Base-by-base conservation (phyloP, 495 filamentous ascomycete genomes). In the Geopyxis carbonaria region DNA sequence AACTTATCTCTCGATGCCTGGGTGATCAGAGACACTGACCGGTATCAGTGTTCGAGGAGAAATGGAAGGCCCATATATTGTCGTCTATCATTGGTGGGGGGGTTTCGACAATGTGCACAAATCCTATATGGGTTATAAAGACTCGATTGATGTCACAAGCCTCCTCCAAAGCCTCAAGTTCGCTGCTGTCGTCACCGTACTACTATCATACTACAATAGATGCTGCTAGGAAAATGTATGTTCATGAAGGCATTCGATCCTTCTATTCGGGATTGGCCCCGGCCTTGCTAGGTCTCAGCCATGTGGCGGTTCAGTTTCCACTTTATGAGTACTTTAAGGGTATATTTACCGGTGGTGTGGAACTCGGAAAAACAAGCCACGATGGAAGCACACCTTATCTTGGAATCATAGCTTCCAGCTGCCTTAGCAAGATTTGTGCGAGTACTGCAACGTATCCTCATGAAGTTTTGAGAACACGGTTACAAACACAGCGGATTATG, bases 51-150 rank as follows among this genome's bases (percentile, higher is more conserved):
- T 35, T 53, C 32, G 42, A 47, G 32, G 40, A 28, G 22, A 55
- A 68, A 60, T 75, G 70, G 64, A 50, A 76, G 24, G 65, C 70
- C 38, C 67, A 74, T 48, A 64, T 72, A 13, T 68, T 70, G 60
- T 86, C 91, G 19, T 89, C 91, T 16, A 69, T 99, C 44, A 73
- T 80, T 25, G 89, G 84, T 22, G 89, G 89, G 13, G 82, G 76
- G 39, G 93, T 80, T 57, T 92, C 83, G 39, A 95, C 91, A 2
- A 70, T 95, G 45, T 80, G 70, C 40, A 99, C 89, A n/a, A 99
- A 99, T 59, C 89, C 89, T 0, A 99, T 99, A 42, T 99, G 89
- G 89, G 91, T 99, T 20, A 92, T 99, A 61, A 99, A 99, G 57
- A 99, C 89, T 22, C 70, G 89, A 44, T 68, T 99, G 27, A 94